Conservation (phyloP, 345 rosid genomes). For the Hevea brasiliensis region DNA sequence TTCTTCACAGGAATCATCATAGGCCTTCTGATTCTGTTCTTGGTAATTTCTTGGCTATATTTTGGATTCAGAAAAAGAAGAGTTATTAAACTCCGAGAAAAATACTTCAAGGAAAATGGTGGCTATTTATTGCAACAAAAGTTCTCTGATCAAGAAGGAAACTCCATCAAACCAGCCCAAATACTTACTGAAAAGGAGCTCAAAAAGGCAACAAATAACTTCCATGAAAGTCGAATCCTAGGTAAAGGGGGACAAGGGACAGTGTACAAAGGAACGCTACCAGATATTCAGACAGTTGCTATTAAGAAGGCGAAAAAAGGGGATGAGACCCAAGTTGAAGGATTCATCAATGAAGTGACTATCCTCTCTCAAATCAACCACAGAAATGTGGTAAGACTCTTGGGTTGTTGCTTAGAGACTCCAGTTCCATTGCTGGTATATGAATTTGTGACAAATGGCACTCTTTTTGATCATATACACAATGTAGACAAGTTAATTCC, state of each 20-base stretch:
- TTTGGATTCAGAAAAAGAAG: neutral
- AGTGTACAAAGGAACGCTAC: constrained; percentile 6
- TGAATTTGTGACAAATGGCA: constrained; percentile 11
- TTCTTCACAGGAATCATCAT: neutral
- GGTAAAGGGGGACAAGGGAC: constrained; percentile 12
- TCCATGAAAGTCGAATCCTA: constrained; percentile 5
- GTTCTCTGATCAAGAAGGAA: neutral
- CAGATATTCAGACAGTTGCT: neutral
- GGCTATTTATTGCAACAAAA: neutral
- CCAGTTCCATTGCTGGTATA: constrained; percentile 7
- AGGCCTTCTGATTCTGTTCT: neutral
- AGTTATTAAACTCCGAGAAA: neutral
- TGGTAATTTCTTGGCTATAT: neutral
- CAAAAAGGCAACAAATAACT: neutral
- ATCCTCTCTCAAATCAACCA: constrained; percentile 14
- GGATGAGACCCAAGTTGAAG: neutral
- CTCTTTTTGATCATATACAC: neutral
- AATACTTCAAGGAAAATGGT: neutral
- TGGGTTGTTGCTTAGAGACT: constrained; percentile 8
- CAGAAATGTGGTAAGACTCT: constrained; percentile 3
- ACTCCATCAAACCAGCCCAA: neutral
- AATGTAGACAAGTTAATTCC: neutral
- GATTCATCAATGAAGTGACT: constrained; percentile 9
- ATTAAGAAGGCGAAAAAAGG: neutral
- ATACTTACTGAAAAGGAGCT: neutral